These are phyloP conservation scores for Rubroboletus pulcherrimus DNA, from an alignment of 768 basidiomycete species.

Conservation along the genomic window DNA sequence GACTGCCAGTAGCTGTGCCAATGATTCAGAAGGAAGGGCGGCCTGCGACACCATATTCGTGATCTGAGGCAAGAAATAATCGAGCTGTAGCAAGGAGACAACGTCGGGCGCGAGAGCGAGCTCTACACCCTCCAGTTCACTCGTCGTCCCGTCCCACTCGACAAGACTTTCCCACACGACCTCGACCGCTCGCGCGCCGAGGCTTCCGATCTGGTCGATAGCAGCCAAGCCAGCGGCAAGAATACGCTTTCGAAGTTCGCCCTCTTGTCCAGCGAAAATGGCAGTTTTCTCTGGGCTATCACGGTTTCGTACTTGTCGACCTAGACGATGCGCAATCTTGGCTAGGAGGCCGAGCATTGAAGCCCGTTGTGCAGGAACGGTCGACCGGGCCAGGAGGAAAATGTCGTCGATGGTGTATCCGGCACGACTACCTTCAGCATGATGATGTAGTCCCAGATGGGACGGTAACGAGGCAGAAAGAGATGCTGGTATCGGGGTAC, in stretches of 20 bases:
- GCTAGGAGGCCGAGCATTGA: constrained; percentile 75
- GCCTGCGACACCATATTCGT: constrained; percentile 37
- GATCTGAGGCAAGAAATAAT: constrained; percentile 52
- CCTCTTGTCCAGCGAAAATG: constrained; percentile 31
- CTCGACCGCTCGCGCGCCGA: constrained; percentile 66
- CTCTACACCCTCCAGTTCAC: constrained; percentile 44
- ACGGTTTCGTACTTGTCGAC: constrained; percentile 12
- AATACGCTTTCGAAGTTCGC: constrained; percentile 54
- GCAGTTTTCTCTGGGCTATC: neutral
- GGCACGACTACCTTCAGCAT: constrained; percentile 70
- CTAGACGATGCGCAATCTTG: constrained; percentile 44
- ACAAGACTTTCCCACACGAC: constrained; percentile 73
- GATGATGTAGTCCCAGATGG: constrained; percentile 88
- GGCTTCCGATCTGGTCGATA: constrained; percentile 58
- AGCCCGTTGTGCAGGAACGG: constrained; percentile 77
- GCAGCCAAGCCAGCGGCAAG: constrained; percentile 66
- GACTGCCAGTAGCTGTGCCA: constrained; percentile 54
- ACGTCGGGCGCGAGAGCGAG: constrained; percentile 18
- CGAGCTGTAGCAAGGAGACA: constrained; percentile 27
- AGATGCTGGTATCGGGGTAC: constrained; percentile 56
- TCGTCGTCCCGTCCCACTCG: constrained; percentile 46
- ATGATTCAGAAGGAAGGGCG: constrained; percentile 45
- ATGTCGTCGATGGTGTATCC: constrained; percentile 90
- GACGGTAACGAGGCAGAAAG: constrained; percentile 64
- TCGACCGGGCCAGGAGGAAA: constrained; percentile 74